These are phyloP conservation scores for Curvularia spicifera DNA, from an alignment of 2,329 filamentous ascomycete species.

Conservation along the genomic window DNA sequence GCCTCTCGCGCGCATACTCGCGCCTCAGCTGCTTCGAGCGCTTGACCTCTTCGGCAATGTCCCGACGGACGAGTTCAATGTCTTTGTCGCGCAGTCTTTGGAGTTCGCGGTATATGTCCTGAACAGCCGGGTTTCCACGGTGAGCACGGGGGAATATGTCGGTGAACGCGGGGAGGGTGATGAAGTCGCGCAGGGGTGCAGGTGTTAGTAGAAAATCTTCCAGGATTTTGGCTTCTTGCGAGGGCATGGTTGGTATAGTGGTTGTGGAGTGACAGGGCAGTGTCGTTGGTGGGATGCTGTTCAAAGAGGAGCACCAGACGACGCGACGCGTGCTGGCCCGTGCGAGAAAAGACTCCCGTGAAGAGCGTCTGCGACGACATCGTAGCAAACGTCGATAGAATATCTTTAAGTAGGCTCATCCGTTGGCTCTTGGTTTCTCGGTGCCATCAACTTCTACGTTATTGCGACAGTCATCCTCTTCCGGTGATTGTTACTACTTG, in stretches of 20 bases:
- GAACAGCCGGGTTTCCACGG: constrained; percentile 70
- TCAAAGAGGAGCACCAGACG: constrained; percentile 7
- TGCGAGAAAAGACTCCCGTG: constrained; percentile 31
- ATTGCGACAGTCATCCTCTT: constrained; percentile 9
- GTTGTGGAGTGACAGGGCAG: constrained; percentile 19
- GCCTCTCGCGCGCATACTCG: constrained; percentile 62
- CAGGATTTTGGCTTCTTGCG: constrained; percentile 76
- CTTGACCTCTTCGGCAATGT: constrained; percentile 69
- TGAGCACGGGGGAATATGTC: constrained; percentile 74
- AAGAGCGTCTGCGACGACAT: constrained; percentile 18
- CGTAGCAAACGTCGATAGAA: constrained; percentile 17
- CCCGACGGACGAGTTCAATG: constrained; percentile 70
- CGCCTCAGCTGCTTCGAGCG: constrained; percentile 65
- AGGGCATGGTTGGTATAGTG: constrained; percentile 62
- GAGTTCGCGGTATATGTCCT: constrained; percentile 77
- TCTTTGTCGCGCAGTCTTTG: constrained; percentile 74
- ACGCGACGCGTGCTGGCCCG: constrained; percentile 34
- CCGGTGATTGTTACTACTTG: constrained; percentile 1
- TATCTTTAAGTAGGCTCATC: constrained; percentile 16
- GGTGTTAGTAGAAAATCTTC: constrained; percentile 79
- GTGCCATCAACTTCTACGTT: background rate
- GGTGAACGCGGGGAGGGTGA: constrained; percentile 77
- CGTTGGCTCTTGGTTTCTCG: background rate
- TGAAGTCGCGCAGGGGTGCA: constrained; percentile 73
- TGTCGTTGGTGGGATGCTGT: constrained; percentile 18